Base-by-base conservation (phyloP, 768 basidiomycete species). In the Termitomyces sp. region DNA sequence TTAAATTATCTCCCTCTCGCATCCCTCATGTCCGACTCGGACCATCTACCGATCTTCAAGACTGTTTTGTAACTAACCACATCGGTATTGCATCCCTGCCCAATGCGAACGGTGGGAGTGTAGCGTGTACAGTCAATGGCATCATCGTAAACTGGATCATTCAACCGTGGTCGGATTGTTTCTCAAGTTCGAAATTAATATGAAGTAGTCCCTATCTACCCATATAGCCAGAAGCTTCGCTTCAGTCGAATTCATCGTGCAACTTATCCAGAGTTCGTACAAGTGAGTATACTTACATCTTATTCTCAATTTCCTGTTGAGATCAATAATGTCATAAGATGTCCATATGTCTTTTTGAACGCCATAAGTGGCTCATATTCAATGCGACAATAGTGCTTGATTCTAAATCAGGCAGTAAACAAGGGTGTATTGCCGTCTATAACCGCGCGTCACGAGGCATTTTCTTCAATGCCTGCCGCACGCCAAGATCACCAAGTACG, bases 401-500 rank as follows among this genome's bases (percentile, higher is more conserved):
- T 42, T 27, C 39, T 42, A 13, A 41, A 39, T 42, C 18, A 31
- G 41, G 10, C 5, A 27, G 41, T 31, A 7, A 31, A 32, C 41
- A 49, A n/a, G 13, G 12, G 31, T 22, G 4, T 32, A 22, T 18
- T 26, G 8, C 8, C 6, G 18, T 22, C 56, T 68, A 77, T 41
- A 77, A 61, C 22, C 74, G 65, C 10, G 69, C 69, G 27, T 65
- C 64, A 3, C 60, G 62, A 13, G 87, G 88, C 77, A 90, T 85
- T 70, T 81, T 86, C 69, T 79, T 87, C 62, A 88, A 74, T 1
- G 85, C 88, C 62, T 88, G 87, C 4, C 88, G 76, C 44, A 89
- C 88, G 26, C 88, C 88, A 31, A 90, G 72, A 61, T 90, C 88
- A 2, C 84, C 86, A 46, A 90, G 61, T 0, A 90, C 87, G 59